Evolutionary conservation across 1,284 basidiomycete species (phyloP).

Genomic region (Papiliotrema nemorosa): DNA sequence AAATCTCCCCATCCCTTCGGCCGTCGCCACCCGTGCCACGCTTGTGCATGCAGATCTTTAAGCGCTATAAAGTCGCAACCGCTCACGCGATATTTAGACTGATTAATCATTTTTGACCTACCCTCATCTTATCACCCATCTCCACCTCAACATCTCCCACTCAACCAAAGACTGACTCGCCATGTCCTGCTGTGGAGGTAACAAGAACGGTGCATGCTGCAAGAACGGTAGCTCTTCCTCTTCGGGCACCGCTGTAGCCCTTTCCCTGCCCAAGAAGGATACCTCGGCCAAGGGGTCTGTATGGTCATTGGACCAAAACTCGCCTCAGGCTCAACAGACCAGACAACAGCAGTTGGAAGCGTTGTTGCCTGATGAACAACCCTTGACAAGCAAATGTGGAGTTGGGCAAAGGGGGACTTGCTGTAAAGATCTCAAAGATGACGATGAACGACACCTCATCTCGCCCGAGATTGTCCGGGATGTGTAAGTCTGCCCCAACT

Average conservation of each 20-base stretch:
- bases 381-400: slow-evolving; percentile 42
- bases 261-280: slow-evolving; percentile 11
- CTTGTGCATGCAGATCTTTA: no score
- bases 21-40: no score
- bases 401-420: slow-evolving; percentile 29
- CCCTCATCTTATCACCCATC: neutral
- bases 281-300: neutral
- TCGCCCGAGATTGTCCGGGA: slow-evolving; percentile 51
- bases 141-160: neutral
- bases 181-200: slow-evolving; percentile 8
- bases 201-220: slow-evolving; percentile 4
- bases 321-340: slow-evolving; percentile 1
- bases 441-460: slow-evolving; percentile 50
- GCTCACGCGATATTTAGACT: no score
- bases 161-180: neutral
- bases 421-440: slow-evolving; percentile 48
- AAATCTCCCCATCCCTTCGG: no score
- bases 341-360: slow-evolving; percentile 28
- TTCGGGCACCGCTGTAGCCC: slow-evolving; percentile 2
- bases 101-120: neutral
- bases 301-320: neutral
- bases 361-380: slow-evolving; percentile 33
- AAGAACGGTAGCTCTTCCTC: slow-evolving; percentile 5
- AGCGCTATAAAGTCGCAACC: no score
- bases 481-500: slow-evolving; percentile 33